These are phyloP conservation scores for Aspergillus kassunensis DNA, from an alignment of 495 filamentous ascomycete genomes.

Conservation along the genomic window DNA sequence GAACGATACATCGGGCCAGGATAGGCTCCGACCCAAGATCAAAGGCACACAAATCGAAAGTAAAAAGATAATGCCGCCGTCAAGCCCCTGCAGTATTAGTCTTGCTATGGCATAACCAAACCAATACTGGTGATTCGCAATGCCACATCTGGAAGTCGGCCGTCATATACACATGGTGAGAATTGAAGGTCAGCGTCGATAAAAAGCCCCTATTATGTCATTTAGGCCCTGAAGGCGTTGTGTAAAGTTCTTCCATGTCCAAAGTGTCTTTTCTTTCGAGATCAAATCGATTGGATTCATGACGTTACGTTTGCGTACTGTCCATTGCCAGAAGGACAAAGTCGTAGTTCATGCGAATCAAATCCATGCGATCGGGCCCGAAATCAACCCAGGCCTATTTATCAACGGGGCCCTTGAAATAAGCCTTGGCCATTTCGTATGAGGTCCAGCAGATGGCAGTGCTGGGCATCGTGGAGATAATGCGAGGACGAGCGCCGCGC, in stretches of 20 bases:
- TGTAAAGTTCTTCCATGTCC: too few relatives aligned
- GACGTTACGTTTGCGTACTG: too few relatives aligned
- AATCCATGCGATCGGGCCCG: too few relatives aligned
- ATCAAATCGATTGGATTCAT: neutral
- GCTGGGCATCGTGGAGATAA: conserved; percentile 96
- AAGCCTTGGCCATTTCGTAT: conserved; percentile 76
- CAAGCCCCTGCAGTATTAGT: conserved; percentile 8
- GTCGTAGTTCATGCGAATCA: too few relatives aligned
- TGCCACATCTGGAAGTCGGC: conserved; percentile 13
- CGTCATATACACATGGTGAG: conserved; percentile 15
- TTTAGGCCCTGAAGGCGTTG: too few relatives aligned
- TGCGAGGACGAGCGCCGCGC: conserved; percentile 82
- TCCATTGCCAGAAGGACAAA: too few relatives aligned
- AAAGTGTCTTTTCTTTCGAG: conserved; percentile 1
- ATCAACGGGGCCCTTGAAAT: conserved; percentile 51
- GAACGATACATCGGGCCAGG: conserved; percentile 23
- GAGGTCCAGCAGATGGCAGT: conserved; percentile 96
- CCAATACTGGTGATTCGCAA: conserved; percentile 4
- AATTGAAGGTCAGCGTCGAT: conserved; percentile 10
- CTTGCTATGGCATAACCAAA: conserved; percentile 7
- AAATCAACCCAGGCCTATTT: too few relatives aligned
- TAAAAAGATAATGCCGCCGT: conserved; percentile 13
- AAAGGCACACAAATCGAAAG: conserved; percentile 4
- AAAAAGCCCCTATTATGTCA: too few relatives aligned
- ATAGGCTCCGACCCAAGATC: conserved; percentile 19